A percentile compares a stretch with the other conserved stretches of the same genome.
Evolutionary conservation across 345 rosid genomes (phyloP).

Genomic region (Ricinus communis): DNA sequence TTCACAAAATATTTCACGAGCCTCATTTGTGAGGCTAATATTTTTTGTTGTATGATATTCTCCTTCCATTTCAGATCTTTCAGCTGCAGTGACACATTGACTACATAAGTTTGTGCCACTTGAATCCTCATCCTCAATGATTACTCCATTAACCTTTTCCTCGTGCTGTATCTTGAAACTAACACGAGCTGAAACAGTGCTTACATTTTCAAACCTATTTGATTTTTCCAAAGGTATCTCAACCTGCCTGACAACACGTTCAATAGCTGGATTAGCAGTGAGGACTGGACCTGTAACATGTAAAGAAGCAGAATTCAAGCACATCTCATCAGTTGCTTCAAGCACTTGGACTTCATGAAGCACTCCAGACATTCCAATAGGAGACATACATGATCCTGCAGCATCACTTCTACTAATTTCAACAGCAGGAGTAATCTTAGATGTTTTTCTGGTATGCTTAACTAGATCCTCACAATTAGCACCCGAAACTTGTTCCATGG

Average conservation of each 20-base stretch:
- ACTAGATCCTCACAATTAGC: constrained; percentile 19
- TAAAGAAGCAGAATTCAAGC: constrained; percentile 32
- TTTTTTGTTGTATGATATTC: constrained; percentile 11
- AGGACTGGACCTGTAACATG: constrained; percentile 27
- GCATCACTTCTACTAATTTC: constrained; percentile 16
- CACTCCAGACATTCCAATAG: constrained; percentile 19
- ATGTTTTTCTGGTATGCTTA: constrained; percentile 14
- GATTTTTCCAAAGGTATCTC: constrained; percentile 24
- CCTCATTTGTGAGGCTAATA: not conserved
- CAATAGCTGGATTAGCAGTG: constrained; percentile 23
- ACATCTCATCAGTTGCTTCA: constrained; percentile 30
- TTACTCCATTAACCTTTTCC: constrained; percentile 22
- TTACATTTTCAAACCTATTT: not conserved
- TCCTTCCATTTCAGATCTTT: constrained; percentile 9
- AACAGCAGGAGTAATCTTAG: constrained; percentile 13
- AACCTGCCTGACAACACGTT: constrained; percentile 20
- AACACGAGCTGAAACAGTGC: constrained; percentile 7
- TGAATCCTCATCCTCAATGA: constrained; percentile 22
- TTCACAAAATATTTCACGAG: constrained; percentile 25
- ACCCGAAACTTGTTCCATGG: constrained; percentile 30
- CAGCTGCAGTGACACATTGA: constrained; percentile 2
- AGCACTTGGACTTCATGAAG: constrained; percentile 36
- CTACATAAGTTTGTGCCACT: constrained; percentile 13
- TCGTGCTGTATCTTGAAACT: constrained; percentile 26
- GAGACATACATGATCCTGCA: constrained; percentile 14